Evolutionary conservation across 345 rosid species (phyloP), one percentile per base, ranked within the genome.

Genomic region (Populus alba): DNA sequence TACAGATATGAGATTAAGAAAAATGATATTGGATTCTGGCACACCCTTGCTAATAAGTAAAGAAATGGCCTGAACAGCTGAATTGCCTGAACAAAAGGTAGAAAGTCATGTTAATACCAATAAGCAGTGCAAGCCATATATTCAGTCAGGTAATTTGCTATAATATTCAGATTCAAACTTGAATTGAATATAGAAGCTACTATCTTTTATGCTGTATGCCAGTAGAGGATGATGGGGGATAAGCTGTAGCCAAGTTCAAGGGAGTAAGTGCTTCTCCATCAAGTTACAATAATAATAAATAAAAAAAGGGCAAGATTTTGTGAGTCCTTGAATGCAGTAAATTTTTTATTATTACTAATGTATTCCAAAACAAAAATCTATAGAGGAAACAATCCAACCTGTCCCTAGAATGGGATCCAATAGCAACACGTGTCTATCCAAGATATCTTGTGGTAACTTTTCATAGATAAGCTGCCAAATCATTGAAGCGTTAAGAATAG

Each of bases 371-470:
- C 33, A 66, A 13, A 66, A 35, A 10, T 35, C 18, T 15, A 35
- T 7, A 15, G 35, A 47, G 53, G 29, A 81, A 33, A 79, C 18
- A 41, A 33, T 57, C 87, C 2, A 76, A 93, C 99, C 99, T 92
- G 99, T 96, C 68, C 99, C 99, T 8, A 96, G 89, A 78, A 96
- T 96, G 70, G 98, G 99, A 92, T 93, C 98, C 87, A 96, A 84
- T 65, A 96, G 83, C 71, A 96, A 78, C 59, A 96, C 99, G 75
- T 96, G 99, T 79, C 97, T 92, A 81, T 93, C 92, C 17, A 93
- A 89, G 67, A 96, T 96, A 88, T 96, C 99, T 66, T 83, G 88
- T 0, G 99, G 99, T 67, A 96, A 82, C 82, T 93, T 96, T 85
- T 96, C 99, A 79, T 92, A 96, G 82, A 96, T 90, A 45, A 96